Percentiles rank a stretch among this genome's conserved stretches.
Conservation (phyloP, 805 yeast species). For the Saturnispora zaruensis region DNA sequence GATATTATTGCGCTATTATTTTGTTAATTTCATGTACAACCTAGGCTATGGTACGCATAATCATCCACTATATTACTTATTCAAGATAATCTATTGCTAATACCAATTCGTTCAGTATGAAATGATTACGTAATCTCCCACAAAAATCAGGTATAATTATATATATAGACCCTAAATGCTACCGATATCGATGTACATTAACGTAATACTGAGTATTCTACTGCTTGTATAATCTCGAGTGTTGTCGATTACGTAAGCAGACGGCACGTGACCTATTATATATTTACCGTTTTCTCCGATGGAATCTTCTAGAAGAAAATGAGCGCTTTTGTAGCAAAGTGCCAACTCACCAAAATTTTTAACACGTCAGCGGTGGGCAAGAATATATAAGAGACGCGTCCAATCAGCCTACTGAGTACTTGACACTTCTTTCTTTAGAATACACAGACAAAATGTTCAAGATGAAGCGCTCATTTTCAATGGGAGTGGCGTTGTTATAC, state of each 20-base stretch:
- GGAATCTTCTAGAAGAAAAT: neutral
- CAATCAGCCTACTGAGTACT: neutral
- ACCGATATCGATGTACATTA: too few species aligned
- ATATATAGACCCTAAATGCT: too few species aligned
- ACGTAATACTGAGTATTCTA: too few species aligned
- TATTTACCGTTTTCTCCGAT: neutral
- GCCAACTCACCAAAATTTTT: neutral
- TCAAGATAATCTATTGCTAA: too few species aligned
- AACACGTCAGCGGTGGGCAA: slow-evolving; percentile 1
- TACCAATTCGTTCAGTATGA: too few species aligned
- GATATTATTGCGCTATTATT: neutral
- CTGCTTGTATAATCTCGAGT: too few species aligned
- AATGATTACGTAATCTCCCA: too few species aligned
- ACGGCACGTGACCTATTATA: neutral
- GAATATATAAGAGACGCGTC: slow-evolving; percentile 5
- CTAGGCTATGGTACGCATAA: too few species aligned
- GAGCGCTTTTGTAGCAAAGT: neutral
- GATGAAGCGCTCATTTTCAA: slow-evolving; percentile 22
- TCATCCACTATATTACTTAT: too few species aligned
- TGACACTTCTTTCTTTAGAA: neutral
- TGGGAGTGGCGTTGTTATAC: slow-evolving; percentile 22
- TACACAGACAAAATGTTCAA: slow-evolving; percentile 17
- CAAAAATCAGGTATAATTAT: too few species aligned
- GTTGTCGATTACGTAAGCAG: neutral
- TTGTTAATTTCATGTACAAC: neutral